Base-by-base conservation (phyloP, 2,329 filamentous ascomycete species). In the Alternaria sp. region DNA sequence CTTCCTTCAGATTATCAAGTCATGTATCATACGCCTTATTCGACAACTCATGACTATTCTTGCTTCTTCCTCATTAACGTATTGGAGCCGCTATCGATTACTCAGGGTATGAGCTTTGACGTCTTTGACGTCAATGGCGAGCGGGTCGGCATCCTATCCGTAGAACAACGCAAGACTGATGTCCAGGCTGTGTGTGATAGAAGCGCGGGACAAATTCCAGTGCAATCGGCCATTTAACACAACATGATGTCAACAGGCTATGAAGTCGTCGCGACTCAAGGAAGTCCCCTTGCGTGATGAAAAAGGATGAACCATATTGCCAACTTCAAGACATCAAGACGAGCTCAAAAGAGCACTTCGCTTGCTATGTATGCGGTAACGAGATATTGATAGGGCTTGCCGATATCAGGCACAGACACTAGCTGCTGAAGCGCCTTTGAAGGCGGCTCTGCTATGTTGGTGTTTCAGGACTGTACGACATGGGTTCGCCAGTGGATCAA, bases 401-500 rank as follows among this genome's bases (percentile, higher is more conserved):
- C 19, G 3, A 43, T 15, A 25, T 40, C 19, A 45, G 40, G 43
- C 55, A 49, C 49, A 21, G 47, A 52, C 17, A 13, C 46, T 32
- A 5, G 3, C 12, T n/a, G 30, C 6, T 56, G 61, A 60, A 49
- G 64, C 58, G 62, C 59, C 25, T 54, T 46, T 46, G 54, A 45
- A 52, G 60, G 68, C 65, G 64, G 67, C 61, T 69, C 64, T 65
- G 57, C 61, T 36, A 58, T 60, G 64, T 62, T 63, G 56, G 51
- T 72, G 71, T 74, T 74, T 72, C 71, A 74, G 44, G 30, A 58
- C 62, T 62, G 61, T 56, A 51, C 62, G 49, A 54, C 57, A 47
- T 57, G 43, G 40, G 46, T 45, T 25, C 49, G 54, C 57, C 46
- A 69, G 52, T 68, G 64, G 54, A 47, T 49, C 57, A 47, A 36